Evolutionary conservation across 495 filamentous ascomycete genomes (phyloP).

Genomic region (Hyaloscypha variabilis): DNA sequence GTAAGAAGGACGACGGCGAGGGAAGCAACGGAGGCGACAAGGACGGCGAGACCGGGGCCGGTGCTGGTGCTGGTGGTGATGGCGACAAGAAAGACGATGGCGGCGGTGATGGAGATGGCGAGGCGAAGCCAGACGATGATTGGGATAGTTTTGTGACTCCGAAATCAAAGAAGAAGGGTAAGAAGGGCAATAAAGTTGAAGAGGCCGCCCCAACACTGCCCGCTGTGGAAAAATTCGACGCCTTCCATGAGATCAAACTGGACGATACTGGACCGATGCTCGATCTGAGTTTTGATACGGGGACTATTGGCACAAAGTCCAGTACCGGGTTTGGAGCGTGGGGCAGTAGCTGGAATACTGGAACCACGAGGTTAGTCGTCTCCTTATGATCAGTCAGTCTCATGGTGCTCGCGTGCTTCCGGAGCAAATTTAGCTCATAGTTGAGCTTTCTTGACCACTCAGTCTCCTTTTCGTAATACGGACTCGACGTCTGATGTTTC

Average conservation of each 20-base stretch:
- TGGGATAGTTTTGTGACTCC: conserved; percentile 35
- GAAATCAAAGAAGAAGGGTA: conserved; percentile 46
- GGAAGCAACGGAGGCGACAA: conserved; percentile 37
- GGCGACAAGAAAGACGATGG: conserved; percentile 35
- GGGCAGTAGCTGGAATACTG: conserved; percentile 41
- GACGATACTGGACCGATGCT: conserved; percentile 44
- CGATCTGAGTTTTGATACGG: conserved; percentile 38
- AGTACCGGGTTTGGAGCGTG: conserved; percentile 38
- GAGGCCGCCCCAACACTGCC: conserved; percentile 24
- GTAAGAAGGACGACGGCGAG: conserved; percentile 48
- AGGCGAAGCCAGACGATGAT: conserved; percentile 34
- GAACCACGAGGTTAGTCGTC: conserved; percentile 28
- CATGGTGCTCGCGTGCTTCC: not conserved
- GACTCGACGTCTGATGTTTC: not conserved
- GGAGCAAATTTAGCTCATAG: not conserved
- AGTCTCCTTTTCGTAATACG: not conserved
- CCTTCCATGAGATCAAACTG: conserved; percentile 53
- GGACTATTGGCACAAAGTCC: conserved; percentile 26
- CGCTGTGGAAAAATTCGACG: conserved; percentile 33
- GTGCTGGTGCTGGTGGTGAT: conserved; percentile 39
- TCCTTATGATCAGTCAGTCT: not conserved
- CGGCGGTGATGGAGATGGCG: conserved; percentile 32
- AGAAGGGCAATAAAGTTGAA: conserved; percentile 39
- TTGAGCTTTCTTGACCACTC: not conserved
- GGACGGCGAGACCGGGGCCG: conserved; percentile 31